Evolutionary conservation across 2,329 filamentous ascomycete species (phyloP), one percentile per base, ranked within the genome.

Genomic region (Pseudogymnoascus sp.): DNA sequence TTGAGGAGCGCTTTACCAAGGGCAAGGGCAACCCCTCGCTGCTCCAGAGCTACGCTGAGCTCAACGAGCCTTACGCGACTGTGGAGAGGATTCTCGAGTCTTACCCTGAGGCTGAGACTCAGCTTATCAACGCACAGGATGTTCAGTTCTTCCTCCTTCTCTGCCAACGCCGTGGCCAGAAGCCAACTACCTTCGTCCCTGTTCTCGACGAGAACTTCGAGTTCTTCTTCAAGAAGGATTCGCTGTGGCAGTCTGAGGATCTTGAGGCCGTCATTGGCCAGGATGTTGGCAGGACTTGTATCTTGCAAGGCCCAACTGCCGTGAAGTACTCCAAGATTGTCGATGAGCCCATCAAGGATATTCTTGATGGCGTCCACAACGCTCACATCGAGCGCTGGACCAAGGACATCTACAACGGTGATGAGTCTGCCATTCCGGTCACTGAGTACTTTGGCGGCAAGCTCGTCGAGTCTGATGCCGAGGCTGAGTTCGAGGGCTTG

Each of bases 151-250:
- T 99, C 82, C 78, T 99, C 61, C 82, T 96, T 35, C 87, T 99
- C 45, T 97, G 93, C 82, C 88, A 95, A 78, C 88, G 92, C 38
- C 90, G 89, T 58, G 89, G 88, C 41, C 95, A 99, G 81, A 99
- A 99, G 83, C 95, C 95, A 2, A 90, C 96, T 28, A 95, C 93
- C 0, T 99, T 99, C 74, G 93, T 99, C 31, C 95, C 95, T 4
- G 83, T 89, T n/a, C 83, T 99, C 21, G 95, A 99, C 71, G 92
- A 96, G 66, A 96, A 93, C 74, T 99, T 99, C 69, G 95, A 99
- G 74, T 96, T 96, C 79, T 99, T 91, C 81, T 99, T 99, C 88
- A 99, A 99, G 87, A 99, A 99, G 81, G 95, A 99, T 76, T 99
- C 95, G 1, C 84, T 99, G 6, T 99, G 95, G 95, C 95, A 99